These are phyloP conservation scores for Solanum appendiculatum DNA, from an alignment of 257 asterid species.

Conservation along the genomic window DNA sequence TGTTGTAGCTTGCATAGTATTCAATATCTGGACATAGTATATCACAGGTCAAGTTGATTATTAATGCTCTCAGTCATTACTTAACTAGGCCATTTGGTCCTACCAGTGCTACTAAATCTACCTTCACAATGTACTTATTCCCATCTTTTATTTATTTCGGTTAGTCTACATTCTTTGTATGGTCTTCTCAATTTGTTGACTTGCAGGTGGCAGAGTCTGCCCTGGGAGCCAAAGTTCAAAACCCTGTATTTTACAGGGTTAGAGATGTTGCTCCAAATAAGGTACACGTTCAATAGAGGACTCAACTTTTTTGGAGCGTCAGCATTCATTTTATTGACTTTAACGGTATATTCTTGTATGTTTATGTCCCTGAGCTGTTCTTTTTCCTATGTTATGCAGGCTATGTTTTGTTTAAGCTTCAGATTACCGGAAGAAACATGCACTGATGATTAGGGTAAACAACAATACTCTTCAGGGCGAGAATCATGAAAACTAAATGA, in stretches of 20 bases:
- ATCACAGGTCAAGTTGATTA: neutral
- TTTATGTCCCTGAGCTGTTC: neutral
- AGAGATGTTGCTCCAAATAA: constrained; percentile 94
- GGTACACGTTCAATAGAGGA: constrained; percentile 28
- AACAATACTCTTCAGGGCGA: neutral
- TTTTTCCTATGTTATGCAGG: constrained; percentile 35
- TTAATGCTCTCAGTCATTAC: neutral
- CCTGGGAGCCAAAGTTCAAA: constrained; percentile 43
- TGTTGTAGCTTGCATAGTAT: neutral
- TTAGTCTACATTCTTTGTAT: neutral
- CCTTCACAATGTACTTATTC: neutral
- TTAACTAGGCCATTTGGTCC: neutral
- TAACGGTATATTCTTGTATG: neutral
- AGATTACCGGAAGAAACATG: constrained; percentile 82
- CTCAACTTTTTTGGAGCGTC: neutral
- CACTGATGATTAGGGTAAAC: constrained; percentile 11
- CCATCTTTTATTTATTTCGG: neutral
- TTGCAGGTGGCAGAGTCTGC: constrained; percentile 74
- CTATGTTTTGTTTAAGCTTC: constrained; percentile 90
- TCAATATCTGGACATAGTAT: neutral
- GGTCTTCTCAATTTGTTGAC: neutral
- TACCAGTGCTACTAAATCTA: neutral
- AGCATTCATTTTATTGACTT: neutral
- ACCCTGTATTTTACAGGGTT: constrained; percentile 59
- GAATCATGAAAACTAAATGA: neutral